These are phyloP conservation scores for Aotearoamyces nothofagi DNA, from an alignment of 2,329 filamentous ascomycete species.

Conservation along the genomic window DNA sequence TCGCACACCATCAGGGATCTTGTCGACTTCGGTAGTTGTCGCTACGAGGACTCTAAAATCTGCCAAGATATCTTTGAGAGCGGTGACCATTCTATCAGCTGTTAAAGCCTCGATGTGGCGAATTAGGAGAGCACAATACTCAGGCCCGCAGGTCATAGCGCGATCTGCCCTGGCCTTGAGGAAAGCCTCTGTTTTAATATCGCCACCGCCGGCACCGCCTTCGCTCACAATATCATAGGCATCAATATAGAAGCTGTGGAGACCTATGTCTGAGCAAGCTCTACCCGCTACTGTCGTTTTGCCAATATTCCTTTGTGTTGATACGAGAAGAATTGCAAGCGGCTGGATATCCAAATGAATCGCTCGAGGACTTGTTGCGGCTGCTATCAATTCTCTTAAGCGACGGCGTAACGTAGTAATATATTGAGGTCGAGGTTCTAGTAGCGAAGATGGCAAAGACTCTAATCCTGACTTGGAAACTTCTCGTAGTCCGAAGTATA, in stretches of 20 bases:
- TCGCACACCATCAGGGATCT: constrained; percentile 78
- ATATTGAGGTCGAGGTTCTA: constrained; percentile 27
- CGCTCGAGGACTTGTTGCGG: constrained; percentile 75
- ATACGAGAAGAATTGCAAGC: constrained; percentile 74
- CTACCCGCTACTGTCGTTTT: constrained; percentile 66
- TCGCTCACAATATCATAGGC: constrained; percentile 93
- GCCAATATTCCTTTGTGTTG: constrained; percentile 84
- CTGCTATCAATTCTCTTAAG: constrained; percentile 70
- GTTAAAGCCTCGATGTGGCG: constrained; percentile 83
- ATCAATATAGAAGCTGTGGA: constrained; percentile 81
- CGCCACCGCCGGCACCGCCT: constrained; percentile 68
- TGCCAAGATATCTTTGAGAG: constrained; percentile 70
- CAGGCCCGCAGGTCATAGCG: constrained; percentile 73
- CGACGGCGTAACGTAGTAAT: constrained; percentile 50
- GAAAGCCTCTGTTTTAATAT: constrained; percentile 88
- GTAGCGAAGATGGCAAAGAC: constrained; percentile 20
- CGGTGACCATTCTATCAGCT: constrained; percentile 76
- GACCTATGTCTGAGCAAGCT: constrained; percentile 75
- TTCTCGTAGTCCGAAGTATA: constrained; percentile 69
- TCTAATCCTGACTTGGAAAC: constrained; percentile 34
- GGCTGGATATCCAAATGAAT: constrained; percentile 79
- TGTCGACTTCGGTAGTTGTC: constrained; percentile 89
- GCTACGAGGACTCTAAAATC: constrained; percentile 74
- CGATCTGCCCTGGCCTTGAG: constrained; percentile 77
- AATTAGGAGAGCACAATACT: constrained; percentile 73